Evolutionary conservation across 2,329 filamentous ascomycete genomes (phyloP).

Genomic region (Orbilia blumenaviensis): DNA sequence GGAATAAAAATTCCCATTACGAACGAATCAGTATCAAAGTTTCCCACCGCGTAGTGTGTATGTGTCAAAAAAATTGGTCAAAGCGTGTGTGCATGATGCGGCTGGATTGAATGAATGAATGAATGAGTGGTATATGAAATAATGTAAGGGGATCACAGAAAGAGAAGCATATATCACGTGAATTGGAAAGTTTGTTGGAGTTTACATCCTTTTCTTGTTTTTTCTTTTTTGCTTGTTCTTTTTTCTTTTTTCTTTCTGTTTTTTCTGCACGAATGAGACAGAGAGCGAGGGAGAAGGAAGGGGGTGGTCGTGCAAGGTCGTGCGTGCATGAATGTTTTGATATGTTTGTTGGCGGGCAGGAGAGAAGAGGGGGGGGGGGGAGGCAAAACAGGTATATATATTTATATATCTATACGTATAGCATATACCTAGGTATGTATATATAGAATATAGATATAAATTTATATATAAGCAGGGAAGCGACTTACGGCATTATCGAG

Average conservation of each 20-base stretch:
- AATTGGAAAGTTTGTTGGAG: not conserved
- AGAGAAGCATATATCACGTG: too few species aligned
- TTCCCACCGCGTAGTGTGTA: too few species aligned
- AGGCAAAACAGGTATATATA: too few species aligned
- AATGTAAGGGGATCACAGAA: too few species aligned
- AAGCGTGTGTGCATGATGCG: too few species aligned
- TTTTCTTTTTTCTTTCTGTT: not conserved
- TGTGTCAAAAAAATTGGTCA: too few species aligned
- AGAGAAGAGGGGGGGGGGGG: too few species aligned
- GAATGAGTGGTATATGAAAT: not conserved
- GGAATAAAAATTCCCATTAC: not conserved
- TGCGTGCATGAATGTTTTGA: not conserved
- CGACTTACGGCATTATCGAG: constrained; percentile 21
- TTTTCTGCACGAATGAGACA: not conserved
- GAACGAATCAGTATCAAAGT: not conserved
- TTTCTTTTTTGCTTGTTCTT: not conserved
- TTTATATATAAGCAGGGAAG: not conserved
- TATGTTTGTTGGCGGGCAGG: too few species aligned
- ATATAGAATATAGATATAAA: not conserved
- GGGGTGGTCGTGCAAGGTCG: not conserved
- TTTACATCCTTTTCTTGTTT: not conserved
- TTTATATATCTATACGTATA: too few species aligned
- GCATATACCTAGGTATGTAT: too few species aligned
- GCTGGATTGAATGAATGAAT: not conserved
- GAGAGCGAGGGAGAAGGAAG: not conserved